Evolutionary conservation across 139 green algal genomes (phyloP).

Genomic region (Coelastrella sp.): DNA sequence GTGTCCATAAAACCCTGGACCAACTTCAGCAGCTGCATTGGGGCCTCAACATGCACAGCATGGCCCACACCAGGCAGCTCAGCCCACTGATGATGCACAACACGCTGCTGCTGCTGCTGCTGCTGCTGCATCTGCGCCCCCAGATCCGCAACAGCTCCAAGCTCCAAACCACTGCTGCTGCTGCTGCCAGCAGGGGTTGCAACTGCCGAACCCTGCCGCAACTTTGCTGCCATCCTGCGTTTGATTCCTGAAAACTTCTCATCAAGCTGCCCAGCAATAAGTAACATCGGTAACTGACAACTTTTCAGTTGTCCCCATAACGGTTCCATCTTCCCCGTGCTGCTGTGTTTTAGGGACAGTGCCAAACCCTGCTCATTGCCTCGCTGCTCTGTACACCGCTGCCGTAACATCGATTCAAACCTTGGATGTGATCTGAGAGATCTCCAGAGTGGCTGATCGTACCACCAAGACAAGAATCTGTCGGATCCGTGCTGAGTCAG

Average conservation of each 20-base stretch:
- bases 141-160: no score
- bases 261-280: constrained; percentile 74
- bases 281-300: constrained; percentile 57
- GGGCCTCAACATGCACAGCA: constrained; percentile 77
- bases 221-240: constrained; percentile 43
- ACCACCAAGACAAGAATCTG: constrained; percentile 83
- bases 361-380: constrained; percentile 47
- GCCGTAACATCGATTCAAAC: constrained; percentile 59
- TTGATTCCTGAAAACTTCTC: constrained; percentile 79
- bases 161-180: background rate
- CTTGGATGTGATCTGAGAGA: constrained; percentile 61
- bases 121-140: background rate
- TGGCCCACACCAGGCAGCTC: constrained; percentile 68
- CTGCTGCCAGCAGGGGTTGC: background rate
- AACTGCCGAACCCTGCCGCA: background rate
- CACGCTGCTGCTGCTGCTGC: constrained; percentile 24
- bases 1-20: constrained; percentile 41
- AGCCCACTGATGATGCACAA: background rate
- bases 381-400: background rate
- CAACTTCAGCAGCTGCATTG: constrained; percentile 60
- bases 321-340: constrained; percentile 68
- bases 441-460: constrained; percentile 78
- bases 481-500: constrained; percentile 56
- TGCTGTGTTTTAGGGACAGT: constrained; percentile 63
- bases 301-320: constrained; percentile 55